A percentile compares a stretch with the other conserved stretches of the same genome.
Conservation (phyloP, 495 filamentous ascomycete species). For the Xylaria cubensis region DNA sequence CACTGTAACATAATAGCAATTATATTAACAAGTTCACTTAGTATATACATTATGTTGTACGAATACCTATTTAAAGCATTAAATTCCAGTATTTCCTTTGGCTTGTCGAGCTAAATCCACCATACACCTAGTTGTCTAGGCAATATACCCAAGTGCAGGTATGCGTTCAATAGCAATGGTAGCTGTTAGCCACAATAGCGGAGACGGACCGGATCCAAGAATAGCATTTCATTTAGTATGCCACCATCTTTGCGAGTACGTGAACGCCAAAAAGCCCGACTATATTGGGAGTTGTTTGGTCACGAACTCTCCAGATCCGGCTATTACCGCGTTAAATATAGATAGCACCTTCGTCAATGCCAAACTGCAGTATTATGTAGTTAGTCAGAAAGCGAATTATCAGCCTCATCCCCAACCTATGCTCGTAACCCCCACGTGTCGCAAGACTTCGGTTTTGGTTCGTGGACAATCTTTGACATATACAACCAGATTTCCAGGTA, state of each 20-base stretch:
- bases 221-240: no score
- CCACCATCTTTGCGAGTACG: neutral
- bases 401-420: slow-evolving; percentile 11
- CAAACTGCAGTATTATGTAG: neutral
- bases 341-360: neutral
- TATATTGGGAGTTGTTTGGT: neutral
- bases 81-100: no score
- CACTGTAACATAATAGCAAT: no score
- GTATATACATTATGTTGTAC: no score
- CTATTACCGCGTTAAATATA: neutral
- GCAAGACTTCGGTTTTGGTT: slow-evolving; percentile 6
- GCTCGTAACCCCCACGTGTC: slow-evolving; percentile 18
- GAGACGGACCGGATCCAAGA: slow-evolving; percentile 18
- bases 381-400: neutral
- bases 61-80: no score
- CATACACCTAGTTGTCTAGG: no score
- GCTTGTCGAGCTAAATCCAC: no score
- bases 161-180: no score
- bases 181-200: slow-evolving; percentile 13
- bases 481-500: neutral
- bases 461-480: slow-evolving; percentile 5
- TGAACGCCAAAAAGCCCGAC: neutral
- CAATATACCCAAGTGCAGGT: no score
- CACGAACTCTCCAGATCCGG: neutral
- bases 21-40: no score